These are phyloP conservation scores for Arthrobotrys entomopaga DNA, from an alignment of 2,329 filamentous ascomycete genomes.

Conservation along the genomic window DNA sequence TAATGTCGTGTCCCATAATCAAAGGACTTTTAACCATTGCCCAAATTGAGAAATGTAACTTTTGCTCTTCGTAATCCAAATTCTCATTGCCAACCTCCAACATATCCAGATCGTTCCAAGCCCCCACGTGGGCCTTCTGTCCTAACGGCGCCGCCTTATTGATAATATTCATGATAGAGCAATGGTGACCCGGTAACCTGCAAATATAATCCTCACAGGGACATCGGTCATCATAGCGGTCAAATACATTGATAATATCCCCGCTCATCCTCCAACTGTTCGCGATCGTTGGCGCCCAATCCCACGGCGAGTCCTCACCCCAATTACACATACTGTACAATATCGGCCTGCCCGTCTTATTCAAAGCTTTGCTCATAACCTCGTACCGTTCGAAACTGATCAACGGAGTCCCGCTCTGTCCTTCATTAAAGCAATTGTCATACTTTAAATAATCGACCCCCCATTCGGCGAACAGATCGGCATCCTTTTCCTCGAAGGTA, in stretches of 20 bases:
- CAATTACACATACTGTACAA: constrained; percentile 68
- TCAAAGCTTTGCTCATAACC: constrained; percentile 67
- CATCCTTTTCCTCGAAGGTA: constrained; percentile 69
- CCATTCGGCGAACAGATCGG: constrained; percentile 67
- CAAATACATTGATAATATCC: constrained; percentile 62
- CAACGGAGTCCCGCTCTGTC: constrained; percentile 65
- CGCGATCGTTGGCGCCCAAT: constrained; percentile 65
- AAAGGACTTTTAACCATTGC: constrained; percentile 63
- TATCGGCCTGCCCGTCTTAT: constrained; percentile 62
- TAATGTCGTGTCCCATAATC: constrained; percentile 63
- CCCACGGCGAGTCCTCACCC: constrained; percentile 67
- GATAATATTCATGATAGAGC: constrained; percentile 54
- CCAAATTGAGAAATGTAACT: constrained; percentile 63
- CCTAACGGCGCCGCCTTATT: constrained; percentile 54
- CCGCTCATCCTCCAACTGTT: constrained; percentile 64
- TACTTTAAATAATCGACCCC: constrained; percentile 69
- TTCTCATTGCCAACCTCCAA: constrained; percentile 62
- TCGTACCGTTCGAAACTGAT: constrained; percentile 65
- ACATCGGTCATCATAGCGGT: constrained; percentile 48
- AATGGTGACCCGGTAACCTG: constrained; percentile 42
- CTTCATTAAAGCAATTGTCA: constrained; percentile 70
- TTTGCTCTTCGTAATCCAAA: constrained; percentile 59
- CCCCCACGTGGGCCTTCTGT: constrained; percentile 46
- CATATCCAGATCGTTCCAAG: constrained; percentile 63
- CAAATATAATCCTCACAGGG: constrained; percentile 52